Evolutionary conservation across 2,329 filamentous ascomycete genomes (phyloP), one percentile per base, ranked within the genome.

Genomic region (Didymosphaeria variabile): DNA sequence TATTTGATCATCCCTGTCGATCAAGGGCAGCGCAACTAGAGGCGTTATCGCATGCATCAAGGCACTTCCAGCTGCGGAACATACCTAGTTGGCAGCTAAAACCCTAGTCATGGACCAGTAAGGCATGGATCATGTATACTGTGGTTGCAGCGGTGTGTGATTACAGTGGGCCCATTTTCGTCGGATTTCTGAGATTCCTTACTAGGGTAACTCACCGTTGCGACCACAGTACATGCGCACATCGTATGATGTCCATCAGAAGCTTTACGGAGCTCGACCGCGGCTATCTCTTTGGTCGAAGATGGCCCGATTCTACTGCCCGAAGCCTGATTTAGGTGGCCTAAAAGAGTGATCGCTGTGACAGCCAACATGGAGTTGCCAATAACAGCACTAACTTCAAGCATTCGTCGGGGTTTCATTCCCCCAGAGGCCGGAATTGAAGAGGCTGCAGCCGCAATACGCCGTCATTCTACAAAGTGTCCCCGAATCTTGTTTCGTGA

Each of bases 401-500:
- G 42, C 42, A 10, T 19, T 13, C 19, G 19, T 23, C 19, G 10
- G 19, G 19, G 4, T 23, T 5, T 45, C 17, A 5, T 7, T 31
- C 7, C 45, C n/a, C 23, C 21, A 12, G 23, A 31, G 12, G 5
- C 45, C 17, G 15, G 29, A 7, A 8, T 17, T 9, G 23, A 47
- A 47, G 19, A 29, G 7, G n/a, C 15, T 31, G 45, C 23, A 29
- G 23, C 45, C 45, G 10, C 12, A n/a, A 17, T 31, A 3, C 26
- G 45, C 17, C 9, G 26, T 15, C 40, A 45, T 45, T 23, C 5
- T 15, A 47, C 45, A 13, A 29, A 47, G 45, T 17, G 21, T 50
- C 29, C 26, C 29, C 45, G 46, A 50, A 10, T 50, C 46, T 50
- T 34, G 46, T 50, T 50, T 50, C 46, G 47, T 8, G 47, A 36